Evolutionary conservation across 2,329 filamentous ascomycete species (phyloP).

Genomic region (Polytolypa hystricis): DNA sequence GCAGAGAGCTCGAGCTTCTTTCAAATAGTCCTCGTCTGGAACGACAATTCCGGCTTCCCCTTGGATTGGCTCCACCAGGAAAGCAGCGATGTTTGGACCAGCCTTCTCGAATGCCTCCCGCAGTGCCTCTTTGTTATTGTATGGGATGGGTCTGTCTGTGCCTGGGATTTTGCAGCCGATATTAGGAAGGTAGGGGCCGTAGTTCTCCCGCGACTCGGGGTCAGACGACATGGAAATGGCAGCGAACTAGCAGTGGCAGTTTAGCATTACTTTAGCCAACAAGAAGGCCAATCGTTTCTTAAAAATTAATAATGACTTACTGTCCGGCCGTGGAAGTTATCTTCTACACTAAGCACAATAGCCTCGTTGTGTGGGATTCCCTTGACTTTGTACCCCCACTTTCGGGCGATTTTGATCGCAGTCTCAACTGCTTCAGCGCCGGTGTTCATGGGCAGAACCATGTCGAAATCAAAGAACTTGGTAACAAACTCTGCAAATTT

Average conservation of each 20-base stretch:
- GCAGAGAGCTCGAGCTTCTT: conserved; percentile 70
- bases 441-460: conserved; percentile 97
- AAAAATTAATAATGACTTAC: conserved; percentile 43
- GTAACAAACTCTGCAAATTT: conserved; percentile 90
- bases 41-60: conserved; percentile 96
- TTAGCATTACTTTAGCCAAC: conserved; percentile 9
- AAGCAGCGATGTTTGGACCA: conserved; percentile 76
- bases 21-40: conserved; percentile 78
- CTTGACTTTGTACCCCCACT: conserved; percentile 98
- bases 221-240: conserved; percentile 94
- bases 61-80: conserved; percentile 94
- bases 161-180: conserved; percentile 67
- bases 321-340: conserved; percentile 95
- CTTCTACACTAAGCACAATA: conserved; percentile 67
- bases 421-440: conserved; percentile 95
- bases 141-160: conserved; percentile 68
- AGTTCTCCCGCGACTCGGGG: conserved; percentile 90
- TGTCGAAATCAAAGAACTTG: conserved; percentile 83
- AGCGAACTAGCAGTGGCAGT: conserved; percentile 58
- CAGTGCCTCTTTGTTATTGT: conserved; percentile 74
- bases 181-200: conserved; percentile 87
- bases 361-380: conserved; percentile 75
- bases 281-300: conserved; percentile 9
- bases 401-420: conserved; percentile 87
- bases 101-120: conserved; percentile 68